A percentile compares a stretch with the other conserved stretches of the same genome.
These are phyloP conservation scores for Pistacia atlantica DNA, from an alignment of 345 rosid genomes.

Conservation along the genomic window DNA sequence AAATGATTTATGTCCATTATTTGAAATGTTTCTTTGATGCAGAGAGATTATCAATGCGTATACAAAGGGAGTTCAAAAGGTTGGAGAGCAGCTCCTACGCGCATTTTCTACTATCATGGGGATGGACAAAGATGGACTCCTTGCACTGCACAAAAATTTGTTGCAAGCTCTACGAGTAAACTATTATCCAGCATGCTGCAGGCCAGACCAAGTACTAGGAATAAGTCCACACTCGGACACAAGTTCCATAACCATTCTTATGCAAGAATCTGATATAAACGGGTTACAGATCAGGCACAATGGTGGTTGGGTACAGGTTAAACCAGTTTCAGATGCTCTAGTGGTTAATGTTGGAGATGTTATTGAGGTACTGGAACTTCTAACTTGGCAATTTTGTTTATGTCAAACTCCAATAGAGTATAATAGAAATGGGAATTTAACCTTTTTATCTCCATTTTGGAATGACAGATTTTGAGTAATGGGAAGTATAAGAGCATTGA, in stretches of 20 bases:
- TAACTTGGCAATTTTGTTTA: background rate
- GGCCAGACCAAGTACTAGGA: constrained; percentile 31
- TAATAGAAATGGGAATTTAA: background rate
- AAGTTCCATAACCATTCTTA: constrained; percentile 26
- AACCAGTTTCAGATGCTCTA: constrained; percentile 29
- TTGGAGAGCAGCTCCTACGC: constrained; percentile 23
- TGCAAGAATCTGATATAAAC: constrained; percentile 17
- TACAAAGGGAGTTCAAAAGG: constrained; percentile 20
- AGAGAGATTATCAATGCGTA: constrained; percentile 32
- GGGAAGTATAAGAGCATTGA: constrained; percentile 32
- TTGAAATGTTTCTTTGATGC: background rate
- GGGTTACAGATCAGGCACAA: constrained; percentile 33
- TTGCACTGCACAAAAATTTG: constrained; percentile 26
- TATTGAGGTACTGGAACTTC: constrained; percentile 22
- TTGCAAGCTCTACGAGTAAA: constrained; percentile 26
- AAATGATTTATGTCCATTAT: background rate
- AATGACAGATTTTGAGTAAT: constrained; percentile 27
- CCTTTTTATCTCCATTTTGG: background rate
- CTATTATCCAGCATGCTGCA: constrained; percentile 31
- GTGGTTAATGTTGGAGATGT: constrained; percentile 35
- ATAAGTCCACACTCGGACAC: constrained; percentile 34
- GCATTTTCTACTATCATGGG: constrained; percentile 32
- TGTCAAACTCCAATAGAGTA: background rate
- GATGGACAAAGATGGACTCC: constrained; percentile 26
- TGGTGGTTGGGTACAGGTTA: constrained; percentile 24